These are phyloP conservation scores for Lycium ferocissimum DNA, from an alignment of 257 asterid genomes.

Conservation along the genomic window DNA sequence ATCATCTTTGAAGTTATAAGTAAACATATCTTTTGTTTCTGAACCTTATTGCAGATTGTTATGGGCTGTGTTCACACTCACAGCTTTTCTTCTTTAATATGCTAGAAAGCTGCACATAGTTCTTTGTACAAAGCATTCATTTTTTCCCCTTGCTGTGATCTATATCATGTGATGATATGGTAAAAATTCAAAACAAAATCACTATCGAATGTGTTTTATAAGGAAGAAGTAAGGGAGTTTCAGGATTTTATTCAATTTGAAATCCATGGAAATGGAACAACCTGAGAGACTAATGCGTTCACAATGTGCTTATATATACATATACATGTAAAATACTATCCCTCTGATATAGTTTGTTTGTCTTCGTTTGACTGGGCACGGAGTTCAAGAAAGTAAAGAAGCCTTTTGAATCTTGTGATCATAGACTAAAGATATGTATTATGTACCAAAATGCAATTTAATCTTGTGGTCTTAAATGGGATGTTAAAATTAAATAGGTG, in stretches of 20 bases:
- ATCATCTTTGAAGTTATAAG: not conserved
- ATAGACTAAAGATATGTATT: too few relatives aligned
- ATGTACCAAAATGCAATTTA: too few relatives aligned
- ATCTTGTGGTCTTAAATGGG: too few relatives aligned
- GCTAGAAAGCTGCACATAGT: conserved; percentile 21
- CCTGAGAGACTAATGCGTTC: not conserved
- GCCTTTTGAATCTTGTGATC: too few relatives aligned
- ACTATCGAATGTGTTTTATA: not conserved
- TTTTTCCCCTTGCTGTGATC: not conserved
- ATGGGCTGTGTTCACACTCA: not conserved
- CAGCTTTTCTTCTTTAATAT: not conserved
- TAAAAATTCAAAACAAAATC: not conserved
- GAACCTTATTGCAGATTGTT: conserved; percentile 17
- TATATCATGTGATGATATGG: conserved; percentile 13
- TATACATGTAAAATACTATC: not conserved
- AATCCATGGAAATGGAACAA: not conserved
- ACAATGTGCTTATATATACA: not conserved
- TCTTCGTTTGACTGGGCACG: too few relatives aligned
- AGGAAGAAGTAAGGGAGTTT: not conserved
- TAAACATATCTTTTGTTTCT: not conserved
- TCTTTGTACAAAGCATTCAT: conserved; percentile 35
- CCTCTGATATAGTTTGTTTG: too few relatives aligned
- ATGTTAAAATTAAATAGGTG: too few relatives aligned
- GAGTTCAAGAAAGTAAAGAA: too few relatives aligned
- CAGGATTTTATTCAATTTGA: not conserved